Evolutionary conservation across 2,329 filamentous ascomycete species (phyloP), one percentile per base, ranked within the genome.

Genomic region (Claviceps pusilla): DNA sequence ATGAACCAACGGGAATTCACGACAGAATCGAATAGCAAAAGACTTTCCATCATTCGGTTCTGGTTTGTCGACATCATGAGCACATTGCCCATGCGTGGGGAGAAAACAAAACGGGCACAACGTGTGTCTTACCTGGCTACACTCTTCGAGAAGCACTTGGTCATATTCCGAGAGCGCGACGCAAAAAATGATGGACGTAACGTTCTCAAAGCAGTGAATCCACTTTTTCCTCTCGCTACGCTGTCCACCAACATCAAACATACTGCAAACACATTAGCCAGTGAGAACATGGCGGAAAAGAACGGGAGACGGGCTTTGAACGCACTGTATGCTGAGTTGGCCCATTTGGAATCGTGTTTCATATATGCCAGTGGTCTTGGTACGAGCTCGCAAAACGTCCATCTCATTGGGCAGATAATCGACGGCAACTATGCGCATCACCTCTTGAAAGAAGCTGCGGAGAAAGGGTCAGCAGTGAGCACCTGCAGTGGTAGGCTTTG

Each of bases 161-260:
- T 98, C 93, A 68, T 98, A 98, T 71, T 98, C 93, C 73, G 90
- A 97, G 62, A 98, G 74, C 16, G 93, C 93, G 58, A 98, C 93
- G 66, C 93, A 98, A 72, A 98, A 98, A 62, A 98, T 98, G 69
- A 98, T 98, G 4, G 93, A 97, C 47, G 93, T 98, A 64, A 98
- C 93, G 64, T 97, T 97, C 70, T 98, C 93, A 69, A 98, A 98
- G 74, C 93, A 98, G 73, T 98, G 93, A 66, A 98, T 98, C 93
- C 93, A 98, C 74, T 98, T 98, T 76, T 98, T 98, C 58, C 93
- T 82, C 72, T 98, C 93, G 69, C 91, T 97, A 66, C 93, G 78
- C 71, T 98, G 93, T 29, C 93, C 93, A 58, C 93, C 93, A 4
- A 98, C 93, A 69, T 98, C 93, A 67, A 98, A 98, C 93, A 98